A percentile compares a stretch with the other conserved stretches of the same genome.
Evolutionary conservation across 1,284 basidiomycete species (phyloP).

Genomic region (Xerocomus nothofagi): DNA sequence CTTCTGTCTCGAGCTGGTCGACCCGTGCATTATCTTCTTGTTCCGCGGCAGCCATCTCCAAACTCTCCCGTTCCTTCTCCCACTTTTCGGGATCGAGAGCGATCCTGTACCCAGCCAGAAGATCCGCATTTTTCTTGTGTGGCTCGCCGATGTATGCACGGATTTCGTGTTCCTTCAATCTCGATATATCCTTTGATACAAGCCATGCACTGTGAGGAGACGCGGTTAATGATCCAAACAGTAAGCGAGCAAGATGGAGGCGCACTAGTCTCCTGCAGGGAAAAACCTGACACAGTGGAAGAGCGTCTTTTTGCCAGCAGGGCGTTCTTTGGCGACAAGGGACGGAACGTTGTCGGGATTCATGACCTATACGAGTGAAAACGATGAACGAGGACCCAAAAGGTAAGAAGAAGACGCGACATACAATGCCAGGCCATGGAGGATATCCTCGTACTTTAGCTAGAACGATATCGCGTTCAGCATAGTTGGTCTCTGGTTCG

Average conservation of each 20-base stretch:
- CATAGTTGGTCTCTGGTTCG: slow-evolving; percentile 49
- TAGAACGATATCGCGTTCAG: slow-evolving; percentile 80
- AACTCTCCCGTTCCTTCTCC: slow-evolving; percentile 58
- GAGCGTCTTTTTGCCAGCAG: slow-evolving; percentile 63
- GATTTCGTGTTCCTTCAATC: slow-evolving; percentile 80
- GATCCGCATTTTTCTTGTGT: slow-evolving; percentile 73
- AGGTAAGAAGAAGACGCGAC: slow-evolving; percentile 38
- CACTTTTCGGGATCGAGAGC: slow-evolving; percentile 81
- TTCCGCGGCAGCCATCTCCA: slow-evolving; percentile 47
- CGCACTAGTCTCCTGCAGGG: slow-evolving; percentile 89
- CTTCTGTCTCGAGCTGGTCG: slow-evolving; percentile 65
- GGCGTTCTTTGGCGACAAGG: slow-evolving; percentile 67
- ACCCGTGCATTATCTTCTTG: slow-evolving; percentile 66
- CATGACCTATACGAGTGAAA: slow-evolving; percentile 56
- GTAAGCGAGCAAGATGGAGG: slow-evolving; percentile 27
- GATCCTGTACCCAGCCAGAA: slow-evolving; percentile 79
- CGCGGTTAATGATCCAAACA: slow-evolving; percentile 14
- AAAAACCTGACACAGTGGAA: slow-evolving; percentile 87
- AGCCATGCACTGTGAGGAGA: slow-evolving; percentile 74
- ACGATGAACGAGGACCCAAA: slow-evolving; percentile 4
- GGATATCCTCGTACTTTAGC: slow-evolving; percentile 94
- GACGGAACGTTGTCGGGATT: slow-evolving; percentile 66
- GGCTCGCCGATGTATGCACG: slow-evolving; percentile 77
- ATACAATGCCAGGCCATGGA: slow-evolving; percentile 87
- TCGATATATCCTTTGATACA: slow-evolving; percentile 77